Evolutionary conservation across 345 rosid genomes (phyloP), one percentile per base, ranked within the genome.

Genomic region (Cochlearia excelsa): DNA sequence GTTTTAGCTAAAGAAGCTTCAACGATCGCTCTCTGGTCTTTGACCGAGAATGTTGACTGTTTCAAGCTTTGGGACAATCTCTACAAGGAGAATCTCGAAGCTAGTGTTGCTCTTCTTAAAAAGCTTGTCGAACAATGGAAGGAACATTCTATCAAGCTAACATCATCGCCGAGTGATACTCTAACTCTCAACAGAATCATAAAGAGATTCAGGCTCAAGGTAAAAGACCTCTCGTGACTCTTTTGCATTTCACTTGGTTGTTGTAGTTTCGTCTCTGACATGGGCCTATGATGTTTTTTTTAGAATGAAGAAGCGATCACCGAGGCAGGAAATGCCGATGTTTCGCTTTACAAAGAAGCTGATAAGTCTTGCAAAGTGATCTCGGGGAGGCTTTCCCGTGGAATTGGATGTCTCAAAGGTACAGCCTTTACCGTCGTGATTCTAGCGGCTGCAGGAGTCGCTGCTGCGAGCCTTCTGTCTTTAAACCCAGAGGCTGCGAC

Each of bases 1-100:
- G 83, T 79, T 41, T 67, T 87, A 63, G 78, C 87, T 43, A 79
- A 78, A 73, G 92, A 87, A 77, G 89, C 89, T n/a, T 75, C 85
- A 59, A 69, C 71, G 34, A 71, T 81, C 6, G 76, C 72, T 57
- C 55, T 78, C 44, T 84, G 95, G 92, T 78, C 81, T 44, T 76
- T 87, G 70, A 63, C 77, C 1, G 73, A 75, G 65, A 81, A 79
- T 60, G 63, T 76, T 47, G 95, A 87, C 35, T 87, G 95, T 79
- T 87, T 78, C 75, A 81, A 74, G 79, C 85, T 78, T 34, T 87
- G 95, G 95, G 91, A 78, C 35, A 78, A 76, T 66, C 63, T 82
- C 55, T 87, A 87, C 63, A 73, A 61, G 45, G 91, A 82, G 9
- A 84, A 84, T 69, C 59, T 75, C 35, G 79, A 77, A 76, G 84